Conservation (phyloP, 441 rosid species). For the Populus hybrid region DNA sequence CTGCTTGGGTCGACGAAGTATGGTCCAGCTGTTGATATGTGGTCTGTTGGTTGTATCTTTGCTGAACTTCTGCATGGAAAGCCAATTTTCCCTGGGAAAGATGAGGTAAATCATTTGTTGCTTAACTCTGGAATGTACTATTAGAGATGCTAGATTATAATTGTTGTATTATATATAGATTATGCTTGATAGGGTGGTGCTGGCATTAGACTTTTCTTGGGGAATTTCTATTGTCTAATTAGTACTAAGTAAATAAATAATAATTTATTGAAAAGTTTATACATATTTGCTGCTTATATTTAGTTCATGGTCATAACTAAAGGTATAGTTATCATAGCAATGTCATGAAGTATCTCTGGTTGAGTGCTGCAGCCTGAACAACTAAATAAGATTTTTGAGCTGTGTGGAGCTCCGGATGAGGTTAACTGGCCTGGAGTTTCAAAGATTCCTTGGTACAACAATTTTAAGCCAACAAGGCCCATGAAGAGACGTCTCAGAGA, state of each 20-base stretch:
- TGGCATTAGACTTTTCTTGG: background rate
- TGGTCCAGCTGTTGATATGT: constrained; percentile 98
- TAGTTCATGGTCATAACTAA: background rate
- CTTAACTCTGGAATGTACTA: background rate
- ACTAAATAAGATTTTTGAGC: constrained; percentile 85
- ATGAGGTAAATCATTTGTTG: constrained; percentile 51
- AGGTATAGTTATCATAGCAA: background rate
- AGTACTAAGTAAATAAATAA: background rate
- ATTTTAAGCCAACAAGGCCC: constrained; percentile 77
- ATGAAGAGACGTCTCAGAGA: constrained; percentile 85
- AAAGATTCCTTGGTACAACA: constrained; percentile 87
- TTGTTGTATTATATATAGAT: background rate
- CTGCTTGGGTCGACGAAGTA: constrained; percentile 95
- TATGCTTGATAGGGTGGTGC: background rate
- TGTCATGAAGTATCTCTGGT: constrained; percentile 4
- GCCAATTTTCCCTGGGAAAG: constrained; percentile 90
- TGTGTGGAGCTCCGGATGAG: constrained; percentile 95
- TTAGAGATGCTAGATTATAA: background rate
- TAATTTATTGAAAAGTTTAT: background rate
- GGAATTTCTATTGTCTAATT: background rate
- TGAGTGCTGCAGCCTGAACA: constrained; percentile 66
- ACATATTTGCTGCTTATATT: background rate
- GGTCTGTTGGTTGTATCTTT: constrained; percentile 98
- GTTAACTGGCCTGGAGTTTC: constrained; percentile 93
- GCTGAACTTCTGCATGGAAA: constrained; percentile 91